Evolutionary conservation across 495 filamentous ascomycete species (phyloP).

Genomic region (Ramalina intermedia): DNA sequence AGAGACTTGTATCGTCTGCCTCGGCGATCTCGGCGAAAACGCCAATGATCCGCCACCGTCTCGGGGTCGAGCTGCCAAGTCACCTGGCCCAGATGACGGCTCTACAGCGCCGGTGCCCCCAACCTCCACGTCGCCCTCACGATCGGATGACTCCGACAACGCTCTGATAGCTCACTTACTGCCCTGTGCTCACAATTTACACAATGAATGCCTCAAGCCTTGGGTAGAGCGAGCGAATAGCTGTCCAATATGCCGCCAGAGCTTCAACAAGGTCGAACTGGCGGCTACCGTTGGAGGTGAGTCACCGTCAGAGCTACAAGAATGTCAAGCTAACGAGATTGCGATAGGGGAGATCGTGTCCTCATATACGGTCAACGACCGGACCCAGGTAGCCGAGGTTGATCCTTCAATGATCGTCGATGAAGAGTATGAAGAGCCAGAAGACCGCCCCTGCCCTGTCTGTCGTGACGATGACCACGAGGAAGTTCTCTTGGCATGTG

Average conservation of each 20-base stretch:
- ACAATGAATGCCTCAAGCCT: slow-evolving; percentile 78
- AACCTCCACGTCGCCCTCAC: slow-evolving; percentile 19
- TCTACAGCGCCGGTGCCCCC: slow-evolving; percentile 22
- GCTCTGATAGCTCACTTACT: slow-evolving; percentile 47
- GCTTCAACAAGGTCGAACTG: slow-evolving; percentile 79
- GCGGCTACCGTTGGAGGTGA: slow-evolving; percentile 62
- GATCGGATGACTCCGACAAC: slow-evolving; percentile 24
- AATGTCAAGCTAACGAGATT: slow-evolving; percentile 15
- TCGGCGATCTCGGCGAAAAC: slow-evolving; percentile 68
- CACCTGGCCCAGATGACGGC: slow-evolving; percentile 19
- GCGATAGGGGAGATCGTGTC: slow-evolving; percentile 52
- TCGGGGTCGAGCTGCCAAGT: slow-evolving; percentile 33
- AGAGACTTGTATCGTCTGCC: slow-evolving; percentile 92
- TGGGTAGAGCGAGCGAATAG: slow-evolving; percentile 96
- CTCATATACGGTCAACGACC: slow-evolving; percentile 76
- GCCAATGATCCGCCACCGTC: slow-evolving; percentile 35
- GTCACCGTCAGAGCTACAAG: not conserved
- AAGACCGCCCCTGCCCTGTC: slow-evolving; percentile 58
- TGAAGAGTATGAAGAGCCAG: slow-evolving; percentile 48
- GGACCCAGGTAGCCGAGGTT: slow-evolving; percentile 76
- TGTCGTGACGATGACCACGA: slow-evolving; percentile 64
- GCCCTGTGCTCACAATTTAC: slow-evolving; percentile 77
- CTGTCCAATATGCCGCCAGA: slow-evolving; percentile 88
- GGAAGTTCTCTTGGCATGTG: slow-evolving; percentile 70
- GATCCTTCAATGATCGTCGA: slow-evolving; percentile 68